Evolutionary conservation across 129 eudicot species (phyloP), one percentile per base, ranked within the genome.

Genomic region (Flaveria robusta): DNA sequence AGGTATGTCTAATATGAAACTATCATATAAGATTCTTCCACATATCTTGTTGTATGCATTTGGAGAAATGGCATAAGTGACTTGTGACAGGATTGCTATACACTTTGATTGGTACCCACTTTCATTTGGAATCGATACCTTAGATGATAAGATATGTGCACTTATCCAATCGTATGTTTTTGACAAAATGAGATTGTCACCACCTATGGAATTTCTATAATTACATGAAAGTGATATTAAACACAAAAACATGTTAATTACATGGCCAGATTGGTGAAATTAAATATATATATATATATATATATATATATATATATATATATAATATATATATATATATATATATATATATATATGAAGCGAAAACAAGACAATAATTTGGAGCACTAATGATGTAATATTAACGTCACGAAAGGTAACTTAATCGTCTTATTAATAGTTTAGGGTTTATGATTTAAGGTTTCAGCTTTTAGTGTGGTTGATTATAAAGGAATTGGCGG

Each of bases 101-200:
- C 12, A 31, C 14, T 29, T 63, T 63, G 68, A 29, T 63, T 29
- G 45, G 45, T 63, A 63, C 7, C 68, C 68, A 29, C 68, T 63
- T 63, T 15, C 68, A 63, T 14, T 26, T 63, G 68, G 68, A 63
- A 63, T 63, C 12, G 22, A 62, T 63, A 29, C 68, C 15, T 63
- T 29, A 63, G 22, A 15, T 10, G 68, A 63, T 63, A 63, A 63
- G 68, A 63, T 63, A 63, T 29, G 45, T 29, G 20, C 45, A 29
- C 68, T 29, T 63, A 29, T 29, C 45, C 68, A 29, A 63, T 63
- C 11, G 68, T 15, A 63, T 22, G 12, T 63, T 63, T 29, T 15
- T 45, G 6, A 63, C 68, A 63, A 63, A 63, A 63, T 63, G 22
- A 29, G 68, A 27, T 15, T 63, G 45, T 29, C 68, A 31, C 45